These are phyloP conservation scores for Pachysandra terminalis DNA, from an alignment of 164 flowering plant species.

Conservation along the genomic window DNA sequence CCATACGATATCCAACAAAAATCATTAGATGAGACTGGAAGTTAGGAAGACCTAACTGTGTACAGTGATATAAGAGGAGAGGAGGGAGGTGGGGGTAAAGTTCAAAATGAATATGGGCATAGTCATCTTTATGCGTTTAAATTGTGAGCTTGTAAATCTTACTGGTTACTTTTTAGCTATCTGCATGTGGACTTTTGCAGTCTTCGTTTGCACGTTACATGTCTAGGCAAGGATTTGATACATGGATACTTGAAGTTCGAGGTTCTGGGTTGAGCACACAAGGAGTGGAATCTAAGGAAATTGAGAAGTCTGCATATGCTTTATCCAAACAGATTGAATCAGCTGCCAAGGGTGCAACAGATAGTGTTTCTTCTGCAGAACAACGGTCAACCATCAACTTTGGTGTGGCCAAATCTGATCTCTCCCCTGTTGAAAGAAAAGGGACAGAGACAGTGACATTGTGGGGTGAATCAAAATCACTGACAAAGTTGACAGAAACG, in stretches of 20 bases:
- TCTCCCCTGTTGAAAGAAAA: constrained; percentile 24
- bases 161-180: no score
- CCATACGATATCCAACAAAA: no score
- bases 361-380: constrained; percentile 24
- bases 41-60: no score
- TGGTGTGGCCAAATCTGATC: constrained; percentile 22
- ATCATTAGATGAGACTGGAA: no score
- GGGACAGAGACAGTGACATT: constrained; percentile 26
- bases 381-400: constrained; percentile 20
- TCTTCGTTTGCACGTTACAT: constrained; percentile 95
- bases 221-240: constrained; percentile 94
- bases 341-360: constrained; percentile 25
- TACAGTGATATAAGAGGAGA: no score
- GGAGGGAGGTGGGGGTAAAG: no score
- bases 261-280: constrained; percentile 91
- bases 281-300: constrained; percentile 37
- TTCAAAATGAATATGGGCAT: no score
- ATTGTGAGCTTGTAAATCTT: no score
- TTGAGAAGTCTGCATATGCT: constrained; percentile 42
- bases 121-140: no score
- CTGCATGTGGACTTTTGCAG: no score
- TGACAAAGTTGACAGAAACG: constrained; percentile 59
- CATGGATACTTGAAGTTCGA: constrained; percentile 95
- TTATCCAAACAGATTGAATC: no score
- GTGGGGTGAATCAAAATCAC: constrained; percentile 79